Evolutionary conservation across 495 filamentous ascomycete genomes (phyloP), one percentile per base, ranked within the genome.

Genomic region (Penicillium atrosanguineum): DNA sequence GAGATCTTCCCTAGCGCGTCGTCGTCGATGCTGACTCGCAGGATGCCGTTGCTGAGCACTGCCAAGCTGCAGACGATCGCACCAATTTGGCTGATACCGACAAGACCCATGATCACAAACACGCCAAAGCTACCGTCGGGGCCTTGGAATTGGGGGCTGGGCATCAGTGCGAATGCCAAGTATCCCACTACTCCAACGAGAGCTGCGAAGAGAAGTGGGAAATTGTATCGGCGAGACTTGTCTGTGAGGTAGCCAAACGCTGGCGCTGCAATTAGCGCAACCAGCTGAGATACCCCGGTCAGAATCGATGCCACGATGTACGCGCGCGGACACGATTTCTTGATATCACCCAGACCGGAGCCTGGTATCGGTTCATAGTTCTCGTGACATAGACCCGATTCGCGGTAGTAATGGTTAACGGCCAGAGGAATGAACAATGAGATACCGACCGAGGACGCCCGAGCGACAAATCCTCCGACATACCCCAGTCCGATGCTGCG

Each of bases 391-490:
- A 87, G 82, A 7, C 90, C 91, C 44, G 87, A 84, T n/a, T 67
- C 70, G 43, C 90, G 86, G 69, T 93, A 98, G 68, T 90, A 96
- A 37, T 86, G 79, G 62, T 99, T 97, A 52, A 96, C 83, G 55
- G 85, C 93, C 5, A 99, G 79, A 6, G 94, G 95, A 45, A 99
- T 86, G 73, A 97, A 99, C 8, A 96, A 77, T 1, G 90, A 93
- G 48, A 97, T 95, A 11, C 87, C 92, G 39, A 99, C 93, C 0
- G 91, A 95, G n/a, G 90, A 96, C 11, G 94, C 90, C 46, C 94
- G 85, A 5, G 95, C 94, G 1, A 97, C 93, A 57, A 99, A 96
- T 15, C 93, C 93, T 50, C 92, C 94, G 0, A 97, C 71, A 60
- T 97, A 99, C 16, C 88, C 90, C 0, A 97, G 78, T 37, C 85